A percentile compares a stretch with the other conserved stretches of the same genome.
Conservation (phyloP, 2,329 filamentous ascomycete species). For the Sphaceloma murrayae region DNA sequence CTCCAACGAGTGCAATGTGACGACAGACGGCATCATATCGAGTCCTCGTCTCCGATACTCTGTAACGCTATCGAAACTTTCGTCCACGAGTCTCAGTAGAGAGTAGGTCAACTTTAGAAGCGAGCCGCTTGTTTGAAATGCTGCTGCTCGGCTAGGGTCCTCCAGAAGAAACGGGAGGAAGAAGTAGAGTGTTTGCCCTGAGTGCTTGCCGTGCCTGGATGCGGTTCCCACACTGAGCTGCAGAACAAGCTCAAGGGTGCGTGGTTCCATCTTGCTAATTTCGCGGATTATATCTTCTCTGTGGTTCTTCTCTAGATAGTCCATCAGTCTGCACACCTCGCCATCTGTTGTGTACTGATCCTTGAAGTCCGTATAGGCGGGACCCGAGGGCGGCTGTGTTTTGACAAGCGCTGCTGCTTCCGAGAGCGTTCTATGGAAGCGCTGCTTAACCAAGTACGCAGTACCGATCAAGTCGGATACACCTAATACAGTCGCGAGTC, state of each 20-base stretch:
- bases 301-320: neutral
- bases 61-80: conserved; percentile 22
- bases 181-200: conserved; percentile 34
- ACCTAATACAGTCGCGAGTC: conserved; percentile 39
- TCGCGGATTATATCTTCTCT: conserved; percentile 2
- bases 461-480: conserved; percentile 33
- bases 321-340: conserved; percentile 20
- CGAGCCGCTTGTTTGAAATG: conserved; percentile 33
- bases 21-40: conserved; percentile 19
- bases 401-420: conserved; percentile 25
- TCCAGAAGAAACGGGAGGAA: conserved; percentile 57
- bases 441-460: conserved; percentile 33
- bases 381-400: conserved; percentile 19
- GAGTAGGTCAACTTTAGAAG: conserved; percentile 34
- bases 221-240: conserved; percentile 31
- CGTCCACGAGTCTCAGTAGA: conserved; percentile 24
- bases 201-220: neutral
- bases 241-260: conserved; percentile 43
- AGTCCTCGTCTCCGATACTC: conserved; percentile 33
- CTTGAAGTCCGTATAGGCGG: conserved; percentile 25
- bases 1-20: conserved; percentile 1
- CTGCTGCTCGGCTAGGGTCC: conserved; percentile 34
- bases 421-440: conserved; percentile 26
- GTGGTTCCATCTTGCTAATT: conserved; percentile 33
- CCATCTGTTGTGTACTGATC: conserved; percentile 14